Conservation (phyloP, 225 moss, liverwort and hornwort genomes). For the Bryum argenteum region DNA sequence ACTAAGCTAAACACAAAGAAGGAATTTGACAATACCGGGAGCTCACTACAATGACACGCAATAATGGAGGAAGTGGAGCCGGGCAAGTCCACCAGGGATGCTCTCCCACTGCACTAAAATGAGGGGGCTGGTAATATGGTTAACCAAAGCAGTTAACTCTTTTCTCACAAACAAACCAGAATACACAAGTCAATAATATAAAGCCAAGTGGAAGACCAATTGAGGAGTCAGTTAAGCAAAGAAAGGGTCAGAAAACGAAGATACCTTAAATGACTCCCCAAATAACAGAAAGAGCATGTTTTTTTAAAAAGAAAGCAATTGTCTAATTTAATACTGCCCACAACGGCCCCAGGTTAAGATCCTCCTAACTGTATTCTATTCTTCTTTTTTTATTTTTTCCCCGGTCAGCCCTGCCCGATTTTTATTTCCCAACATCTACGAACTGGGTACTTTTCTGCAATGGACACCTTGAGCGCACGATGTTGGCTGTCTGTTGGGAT, state of each 20-base stretch:
- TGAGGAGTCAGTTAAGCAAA: slow-evolving; percentile 24
- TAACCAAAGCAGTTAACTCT: too few relatives aligned
- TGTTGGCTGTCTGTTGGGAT: slow-evolving; percentile 29
- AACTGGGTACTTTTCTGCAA: rapidly evolving
- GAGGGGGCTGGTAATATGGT: too few relatives aligned
- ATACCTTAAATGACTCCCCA: slow-evolving; percentile 22
- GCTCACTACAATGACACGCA: too few relatives aligned
- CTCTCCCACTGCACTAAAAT: too few relatives aligned
- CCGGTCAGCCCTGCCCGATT: not conserved
- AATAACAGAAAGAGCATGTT: slow-evolving; percentile 22
- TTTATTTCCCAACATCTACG: not conserved
- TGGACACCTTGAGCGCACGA: slow-evolving; percentile 13
- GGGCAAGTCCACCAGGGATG: too few relatives aligned
- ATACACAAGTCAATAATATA: not conserved
- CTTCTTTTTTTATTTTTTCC: not conserved
- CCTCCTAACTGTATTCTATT: not conserved
- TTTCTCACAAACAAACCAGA: too few relatives aligned
- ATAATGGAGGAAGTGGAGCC: too few relatives aligned
- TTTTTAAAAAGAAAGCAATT: too few relatives aligned
- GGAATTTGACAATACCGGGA: too few relatives aligned
- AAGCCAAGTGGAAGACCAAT: not conserved
- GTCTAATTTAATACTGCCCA: too few relatives aligned
- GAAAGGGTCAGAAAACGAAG: not conserved
- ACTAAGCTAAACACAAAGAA: too few relatives aligned
- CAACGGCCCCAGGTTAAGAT: not conserved